Conservation (phyloP, 768 basidiomycete species). For the Psilocybe subaeruginosa region DNA sequence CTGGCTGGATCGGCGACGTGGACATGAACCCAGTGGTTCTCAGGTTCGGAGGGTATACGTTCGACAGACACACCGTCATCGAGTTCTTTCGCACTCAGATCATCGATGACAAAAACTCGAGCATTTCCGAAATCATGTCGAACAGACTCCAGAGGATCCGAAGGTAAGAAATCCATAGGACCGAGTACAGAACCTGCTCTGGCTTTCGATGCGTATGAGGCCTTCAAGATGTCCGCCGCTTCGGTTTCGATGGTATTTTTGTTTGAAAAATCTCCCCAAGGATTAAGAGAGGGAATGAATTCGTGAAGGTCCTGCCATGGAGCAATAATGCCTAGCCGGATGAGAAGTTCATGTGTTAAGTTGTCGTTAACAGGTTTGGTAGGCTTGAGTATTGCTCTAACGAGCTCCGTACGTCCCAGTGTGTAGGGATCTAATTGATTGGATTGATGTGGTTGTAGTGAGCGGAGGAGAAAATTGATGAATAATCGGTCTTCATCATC, state of each 20-base stretch:
- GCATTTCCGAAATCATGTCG: constrained; percentile 87
- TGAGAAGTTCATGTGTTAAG: constrained; percentile 51
- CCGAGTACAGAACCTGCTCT: constrained; percentile 42
- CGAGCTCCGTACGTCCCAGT: constrained; percentile 51
- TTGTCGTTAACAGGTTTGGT: constrained; percentile 31
- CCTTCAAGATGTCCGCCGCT: constrained; percentile 30
- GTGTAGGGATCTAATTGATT: constrained; percentile 69
- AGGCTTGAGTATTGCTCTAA: constrained; percentile 56
- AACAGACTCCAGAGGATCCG: constrained; percentile 67
- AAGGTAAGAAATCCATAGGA: constrained; percentile 63
- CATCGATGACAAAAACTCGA: constrained; percentile 89
- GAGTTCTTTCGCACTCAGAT: constrained; percentile 75
- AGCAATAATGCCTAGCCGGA: constrained; percentile 73
- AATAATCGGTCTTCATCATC: constrained; percentile 56
- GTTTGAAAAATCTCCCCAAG: constrained; percentile 34
- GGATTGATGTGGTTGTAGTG: constrained; percentile 48
- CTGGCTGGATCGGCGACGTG: constrained; percentile 94
- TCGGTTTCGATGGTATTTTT: constrained; percentile 26
- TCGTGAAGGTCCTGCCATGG: constrained; percentile 79
- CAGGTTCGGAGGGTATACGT: constrained; percentile 57
- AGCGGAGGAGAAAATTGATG: constrained; percentile 58
- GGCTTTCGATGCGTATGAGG: constrained; percentile 27
- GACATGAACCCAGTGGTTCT: constrained; percentile 78
- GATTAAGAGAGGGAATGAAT: constrained; percentile 39
- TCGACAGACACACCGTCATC: constrained; percentile 95